Percentiles rank a stretch among this genome's conserved stretches.
phyloP scores from a whole-genome alignment of 805 yeast genomes.

The Nakazawaea populi region DNA sequence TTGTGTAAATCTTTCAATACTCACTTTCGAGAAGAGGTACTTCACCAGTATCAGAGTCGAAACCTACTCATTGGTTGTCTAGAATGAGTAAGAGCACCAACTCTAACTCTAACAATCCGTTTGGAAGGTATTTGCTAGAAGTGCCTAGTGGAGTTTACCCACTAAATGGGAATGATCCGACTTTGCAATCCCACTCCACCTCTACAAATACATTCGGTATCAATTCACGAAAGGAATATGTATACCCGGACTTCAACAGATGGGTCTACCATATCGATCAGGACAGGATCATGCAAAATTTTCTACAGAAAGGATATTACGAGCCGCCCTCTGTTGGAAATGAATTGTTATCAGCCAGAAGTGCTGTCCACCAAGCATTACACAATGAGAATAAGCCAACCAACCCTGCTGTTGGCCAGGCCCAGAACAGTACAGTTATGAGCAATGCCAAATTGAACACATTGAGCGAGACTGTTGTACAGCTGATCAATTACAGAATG shows the following conservation, averaged over 20 bases:
- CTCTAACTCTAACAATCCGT: not conserved
- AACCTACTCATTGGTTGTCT: not conserved
- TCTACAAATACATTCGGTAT: not conserved
- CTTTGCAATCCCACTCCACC: not conserved
- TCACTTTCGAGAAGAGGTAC: no score
- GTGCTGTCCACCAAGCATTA: slow-evolving; percentile 35
- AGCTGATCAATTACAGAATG: slow-evolving; percentile 42
- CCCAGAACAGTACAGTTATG: not conserved
- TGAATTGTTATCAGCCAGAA: slow-evolving; percentile 68
- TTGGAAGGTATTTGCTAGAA: slow-evolving; percentile 4
- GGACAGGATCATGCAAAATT: slow-evolving; percentile 44
- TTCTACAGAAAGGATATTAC: slow-evolving; percentile 65
- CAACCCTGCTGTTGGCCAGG: not conserved
- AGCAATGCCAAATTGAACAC: slow-evolving; percentile 23
- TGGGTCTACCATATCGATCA: slow-evolving; percentile 61
- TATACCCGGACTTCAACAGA: slow-evolving; percentile 66
- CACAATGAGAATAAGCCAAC: slow-evolving; percentile 16
- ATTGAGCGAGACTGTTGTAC: slow-evolving; percentile 43
- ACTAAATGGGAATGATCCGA: slow-evolving; percentile 19
- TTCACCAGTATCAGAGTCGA: not conserved
- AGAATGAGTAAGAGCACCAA: not conserved
- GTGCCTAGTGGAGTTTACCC: slow-evolving; percentile 26
- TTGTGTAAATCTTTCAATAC: no score
- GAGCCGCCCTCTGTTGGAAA: slow-evolving; percentile 58
- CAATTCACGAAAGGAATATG: slow-evolving; percentile 11